phyloP scores from a whole-genome alignment of 2,329 filamentous ascomycete genomes.

The Sporothrix schenckii region DNA sequence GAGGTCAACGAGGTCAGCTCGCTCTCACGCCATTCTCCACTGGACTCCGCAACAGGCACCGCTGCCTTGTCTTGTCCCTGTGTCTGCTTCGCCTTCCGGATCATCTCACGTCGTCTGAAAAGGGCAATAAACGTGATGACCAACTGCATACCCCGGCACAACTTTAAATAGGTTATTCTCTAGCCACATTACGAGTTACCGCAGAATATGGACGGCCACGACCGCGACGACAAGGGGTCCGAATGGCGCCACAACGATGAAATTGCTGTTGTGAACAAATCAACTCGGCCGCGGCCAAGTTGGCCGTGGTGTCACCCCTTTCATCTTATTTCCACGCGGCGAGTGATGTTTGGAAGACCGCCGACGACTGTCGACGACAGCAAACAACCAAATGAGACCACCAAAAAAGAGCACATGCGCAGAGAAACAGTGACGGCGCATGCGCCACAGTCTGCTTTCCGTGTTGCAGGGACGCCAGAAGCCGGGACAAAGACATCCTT shows the following conservation, averaged over 20 bases:
- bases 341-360: too few relatives aligned
- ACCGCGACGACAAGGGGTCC: too few relatives aligned
- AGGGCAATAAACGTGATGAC: background rate
- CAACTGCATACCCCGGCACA: background rate
- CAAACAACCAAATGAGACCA: background rate
- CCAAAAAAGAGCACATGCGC: background rate
- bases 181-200: too few relatives aligned
- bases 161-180: constrained; percentile 6
- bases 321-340: too few relatives aligned
- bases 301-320: too few relatives aligned
- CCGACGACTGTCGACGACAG: too few relatives aligned
- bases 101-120: background rate
- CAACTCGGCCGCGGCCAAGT: too few relatives aligned
- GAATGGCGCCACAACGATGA: too few relatives aligned
- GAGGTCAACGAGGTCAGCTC: background rate
- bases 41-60: constrained; percentile 4
- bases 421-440: background rate
- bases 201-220: too few relatives aligned
- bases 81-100: background rate
- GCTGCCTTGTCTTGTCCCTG: background rate
- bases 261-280: too few relatives aligned
- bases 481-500: too few relatives aligned
- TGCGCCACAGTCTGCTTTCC: background rate
- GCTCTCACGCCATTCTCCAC: background rate
- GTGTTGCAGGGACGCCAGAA: too few relatives aligned